Conservation (phyloP, 495 filamentous ascomycete genomes). For the Penicillium canariense region DNA sequence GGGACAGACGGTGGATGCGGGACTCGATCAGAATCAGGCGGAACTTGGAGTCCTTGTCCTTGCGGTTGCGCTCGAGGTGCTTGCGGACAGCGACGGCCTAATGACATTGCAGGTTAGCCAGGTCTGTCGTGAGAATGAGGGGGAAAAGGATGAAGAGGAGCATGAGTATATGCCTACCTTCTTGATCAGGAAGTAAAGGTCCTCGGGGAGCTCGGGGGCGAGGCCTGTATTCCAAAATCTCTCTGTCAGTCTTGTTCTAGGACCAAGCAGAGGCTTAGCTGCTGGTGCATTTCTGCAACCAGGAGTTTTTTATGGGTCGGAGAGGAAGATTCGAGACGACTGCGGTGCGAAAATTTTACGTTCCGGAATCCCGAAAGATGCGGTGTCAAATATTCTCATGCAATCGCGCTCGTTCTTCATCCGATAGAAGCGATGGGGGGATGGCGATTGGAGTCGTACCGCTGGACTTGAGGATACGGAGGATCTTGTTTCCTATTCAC, state of each 20-base stretch:
- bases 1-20: conserved; percentile 95
- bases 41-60: conserved; percentile 99
- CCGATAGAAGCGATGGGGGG: conserved; percentile 25
- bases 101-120: conserved; percentile 3
- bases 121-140: not conserved
- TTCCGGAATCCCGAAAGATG: conserved; percentile 5
- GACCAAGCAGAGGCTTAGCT: conserved; percentile 91
- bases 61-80: conserved; percentile 99
- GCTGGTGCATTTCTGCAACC: conserved; percentile 31
- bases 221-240: conserved; percentile 80
- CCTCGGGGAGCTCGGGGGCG: conserved; percentile 95
- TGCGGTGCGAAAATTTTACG: conserved; percentile 11
- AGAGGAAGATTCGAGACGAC: conserved; percentile 12
- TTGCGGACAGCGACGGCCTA: conserved; percentile 98
- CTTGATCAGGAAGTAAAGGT: conserved; percentile 99
- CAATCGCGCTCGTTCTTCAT: conserved; percentile 23
- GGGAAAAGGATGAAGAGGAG: not conserved
- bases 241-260: conserved; percentile 81
- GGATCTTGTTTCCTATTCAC: conserved; percentile 91
- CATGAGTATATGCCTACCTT: conserved; percentile 60
- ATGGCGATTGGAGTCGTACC: conserved; percentile 59
- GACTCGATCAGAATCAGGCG: conserved; percentile 99
- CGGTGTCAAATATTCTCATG: conserved; percentile 5
- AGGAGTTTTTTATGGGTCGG: conserved; percentile 16
- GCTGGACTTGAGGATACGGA: conserved; percentile 92